A percentile compares a stretch with the other conserved stretches of the same genome.
phyloP scores from a whole-genome alignment of 2,329 filamentous ascomycete species.

The Talaromyces sp. region DNA sequence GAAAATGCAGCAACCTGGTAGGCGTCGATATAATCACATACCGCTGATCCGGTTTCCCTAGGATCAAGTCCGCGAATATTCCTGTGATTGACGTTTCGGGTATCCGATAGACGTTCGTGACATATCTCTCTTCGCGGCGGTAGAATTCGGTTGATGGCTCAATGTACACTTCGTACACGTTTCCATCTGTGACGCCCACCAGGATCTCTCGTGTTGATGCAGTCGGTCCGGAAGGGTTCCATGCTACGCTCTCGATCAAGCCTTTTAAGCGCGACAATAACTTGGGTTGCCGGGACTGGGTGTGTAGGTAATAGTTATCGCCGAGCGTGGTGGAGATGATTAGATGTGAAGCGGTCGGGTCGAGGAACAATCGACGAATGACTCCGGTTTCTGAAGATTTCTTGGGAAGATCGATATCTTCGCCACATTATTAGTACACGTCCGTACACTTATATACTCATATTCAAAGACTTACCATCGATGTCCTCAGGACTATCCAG shows the following conservation, averaged over 20 bases:
- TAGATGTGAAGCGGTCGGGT: slow-evolving; percentile 91
- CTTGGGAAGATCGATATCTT: slow-evolving; percentile 95
- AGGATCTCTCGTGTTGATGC: slow-evolving; percentile 93
- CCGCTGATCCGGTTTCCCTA: slow-evolving; percentile 65
- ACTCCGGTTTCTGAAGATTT: slow-evolving; percentile 86
- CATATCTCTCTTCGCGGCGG: slow-evolving; percentile 86
- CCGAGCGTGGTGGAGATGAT: slow-evolving; percentile 86
- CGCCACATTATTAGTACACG: background rate
- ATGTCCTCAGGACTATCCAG: slow-evolving; percentile 92
- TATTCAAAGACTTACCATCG: slow-evolving; percentile 59
- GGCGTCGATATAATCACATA: slow-evolving; percentile 78
- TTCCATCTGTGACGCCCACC: slow-evolving; percentile 86
- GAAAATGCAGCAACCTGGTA: slow-evolving; percentile 72
- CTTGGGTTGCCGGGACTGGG: slow-evolving; percentile 84
- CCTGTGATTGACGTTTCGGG: slow-evolving; percentile 81
- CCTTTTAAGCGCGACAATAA: slow-evolving; percentile 77
- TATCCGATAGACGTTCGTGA: slow-evolving; percentile 78
- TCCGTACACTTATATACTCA: background rate
- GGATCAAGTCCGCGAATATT: slow-evolving; percentile 74
- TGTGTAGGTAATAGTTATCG: slow-evolving; percentile 97
- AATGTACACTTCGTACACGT: slow-evolving; percentile 91
- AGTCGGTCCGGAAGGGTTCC: slow-evolving; percentile 90
- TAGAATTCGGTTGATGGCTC: slow-evolving; percentile 95
- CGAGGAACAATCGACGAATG: slow-evolving; percentile 94
- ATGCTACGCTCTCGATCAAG: slow-evolving; percentile 87